These are phyloP conservation scores for Protostelium mycophagum DNA, from an alignment of 78 protist genomes.

Conservation along the genomic window DNA sequence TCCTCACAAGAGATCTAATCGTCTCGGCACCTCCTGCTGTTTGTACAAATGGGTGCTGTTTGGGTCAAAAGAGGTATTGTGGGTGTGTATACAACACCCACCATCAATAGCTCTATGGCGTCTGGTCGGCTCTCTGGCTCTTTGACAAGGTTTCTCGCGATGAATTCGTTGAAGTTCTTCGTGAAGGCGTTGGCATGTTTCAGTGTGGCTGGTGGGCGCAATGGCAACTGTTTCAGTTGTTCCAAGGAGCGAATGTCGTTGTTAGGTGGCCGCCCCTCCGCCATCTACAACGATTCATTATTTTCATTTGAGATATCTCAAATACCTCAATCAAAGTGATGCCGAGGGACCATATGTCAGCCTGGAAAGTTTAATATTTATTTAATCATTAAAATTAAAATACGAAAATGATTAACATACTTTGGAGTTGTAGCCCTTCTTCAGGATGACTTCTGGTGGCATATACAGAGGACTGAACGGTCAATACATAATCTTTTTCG, in stretches of 20 bases:
- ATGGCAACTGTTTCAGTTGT: conserved; percentile 56
- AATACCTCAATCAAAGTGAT: conserved; percentile 36
- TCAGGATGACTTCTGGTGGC: conserved; percentile 61
- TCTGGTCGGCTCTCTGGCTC: conserved; percentile 74
- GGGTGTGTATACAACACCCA: neutral
- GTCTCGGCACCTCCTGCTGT: conserved; percentile 27
- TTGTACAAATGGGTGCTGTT: conserved; percentile 34
- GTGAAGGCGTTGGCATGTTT: conserved; percentile 56
- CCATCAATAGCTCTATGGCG: conserved; percentile 47
- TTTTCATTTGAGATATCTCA: neutral
- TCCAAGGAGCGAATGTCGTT: conserved; percentile 50
- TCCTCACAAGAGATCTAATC: neutral
- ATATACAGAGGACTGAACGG: conserved; percentile 53
- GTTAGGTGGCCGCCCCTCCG: conserved; percentile 61
- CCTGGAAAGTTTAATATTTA: neutral
- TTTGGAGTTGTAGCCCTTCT: conserved; percentile 43
- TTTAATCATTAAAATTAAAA: neutral
- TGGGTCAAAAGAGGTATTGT: neutral
- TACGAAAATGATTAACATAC: neutral
- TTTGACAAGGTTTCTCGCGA: conserved; percentile 66
- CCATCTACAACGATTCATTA: conserved; percentile 17
- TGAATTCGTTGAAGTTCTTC: conserved; percentile 65
- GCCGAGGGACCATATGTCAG: conserved; percentile 63
- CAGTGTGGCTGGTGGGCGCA: conserved; percentile 65
- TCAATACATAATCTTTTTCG: neutral